Conservation (phyloP, 768 basidiomycete species). For the Rhodosporidiobolus odoratus region DNA sequence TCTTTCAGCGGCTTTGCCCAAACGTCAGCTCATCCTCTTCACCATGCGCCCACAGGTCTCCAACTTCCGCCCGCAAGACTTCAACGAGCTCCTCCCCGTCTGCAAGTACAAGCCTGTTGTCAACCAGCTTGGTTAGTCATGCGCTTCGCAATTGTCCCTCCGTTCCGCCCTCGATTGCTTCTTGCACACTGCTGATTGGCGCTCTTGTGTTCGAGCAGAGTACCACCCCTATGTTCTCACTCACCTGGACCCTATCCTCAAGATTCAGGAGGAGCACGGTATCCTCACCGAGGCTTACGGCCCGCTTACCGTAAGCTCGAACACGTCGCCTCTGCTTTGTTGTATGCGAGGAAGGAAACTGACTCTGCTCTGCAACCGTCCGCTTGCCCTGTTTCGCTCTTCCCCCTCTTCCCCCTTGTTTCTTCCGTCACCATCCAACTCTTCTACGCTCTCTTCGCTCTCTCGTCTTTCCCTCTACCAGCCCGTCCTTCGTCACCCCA, state of each 20-base stretch:
- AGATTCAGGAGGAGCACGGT: conserved; percentile 38
- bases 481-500: neutral
- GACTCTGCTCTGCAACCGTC: too few relatives aligned
- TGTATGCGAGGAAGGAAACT: too few relatives aligned
- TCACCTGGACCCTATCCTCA: conserved; percentile 43
- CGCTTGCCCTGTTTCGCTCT: conserved; percentile 13
- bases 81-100: conserved; percentile 41
- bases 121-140: conserved; percentile 42
- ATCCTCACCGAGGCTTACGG: conserved; percentile 45
- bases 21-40: neutral
- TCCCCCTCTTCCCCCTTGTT: neutral
- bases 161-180: neutral
- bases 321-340: conserved; percentile 41
- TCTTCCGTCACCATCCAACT: neutral
- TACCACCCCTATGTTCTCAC: conserved; percentile 46
- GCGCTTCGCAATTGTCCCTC: neutral
- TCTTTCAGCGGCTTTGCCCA: conserved; percentile 25
- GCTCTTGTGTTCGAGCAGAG: conserved; percentile 13
- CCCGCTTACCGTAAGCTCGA: conserved; percentile 37
- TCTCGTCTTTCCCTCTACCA: neutral
- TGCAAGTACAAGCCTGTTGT: conserved; percentile 45
- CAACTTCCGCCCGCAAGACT: conserved; percentile 46
- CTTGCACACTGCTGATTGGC: conserved; percentile 27
- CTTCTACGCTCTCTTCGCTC: neutral
- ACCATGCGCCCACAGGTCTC: conserved; percentile 35